Evolutionary conservation across 169 alveolate species (phyloP).

Genomic region (Amoebophrya sp.): DNA sequence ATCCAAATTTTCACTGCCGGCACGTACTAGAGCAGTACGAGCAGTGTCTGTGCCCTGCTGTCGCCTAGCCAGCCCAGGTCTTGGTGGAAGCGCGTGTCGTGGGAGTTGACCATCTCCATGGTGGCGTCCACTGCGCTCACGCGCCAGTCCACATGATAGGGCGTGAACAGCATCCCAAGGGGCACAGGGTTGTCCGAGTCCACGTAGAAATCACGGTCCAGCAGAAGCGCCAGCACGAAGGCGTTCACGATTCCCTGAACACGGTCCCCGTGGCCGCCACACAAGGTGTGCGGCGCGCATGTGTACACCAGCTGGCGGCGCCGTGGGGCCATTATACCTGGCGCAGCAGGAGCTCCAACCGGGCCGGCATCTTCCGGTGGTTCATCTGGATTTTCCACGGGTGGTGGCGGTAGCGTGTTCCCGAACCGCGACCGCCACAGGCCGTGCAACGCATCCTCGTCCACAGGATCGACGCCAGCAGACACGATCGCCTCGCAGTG

Average conservation of each 20-base stretch:
- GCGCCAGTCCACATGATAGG: neutral
- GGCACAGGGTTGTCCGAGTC: constrained; percentile 5
- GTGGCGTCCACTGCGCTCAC: neutral
- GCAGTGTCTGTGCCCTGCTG: neutral
- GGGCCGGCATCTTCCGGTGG: no score
- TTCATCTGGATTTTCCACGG: no score
- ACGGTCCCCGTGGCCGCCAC: constrained; percentile 14
- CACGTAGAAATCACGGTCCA: neutral
- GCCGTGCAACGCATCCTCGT: neutral
- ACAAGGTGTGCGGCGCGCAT: neutral
- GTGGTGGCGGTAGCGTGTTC: neutral
- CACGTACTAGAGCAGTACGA: no score
- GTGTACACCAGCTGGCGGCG: neutral
- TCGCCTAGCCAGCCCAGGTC: neutral
- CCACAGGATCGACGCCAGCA: neutral
- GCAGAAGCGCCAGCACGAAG: neutral
- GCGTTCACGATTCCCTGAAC: neutral
- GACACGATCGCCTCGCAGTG: neutral
- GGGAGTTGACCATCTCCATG: neutral
- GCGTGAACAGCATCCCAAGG: neutral
- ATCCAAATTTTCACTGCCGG: no score
- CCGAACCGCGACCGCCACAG: neutral
- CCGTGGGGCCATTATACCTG: no score
- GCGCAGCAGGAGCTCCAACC: no score
- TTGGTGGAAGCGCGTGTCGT: neutral